A percentile compares a stretch with the other conserved stretches of the same genome.
These are phyloP conservation scores for Starmerella geochares DNA, from an alignment of 805 yeast species.

Conservation along the genomic window DNA sequence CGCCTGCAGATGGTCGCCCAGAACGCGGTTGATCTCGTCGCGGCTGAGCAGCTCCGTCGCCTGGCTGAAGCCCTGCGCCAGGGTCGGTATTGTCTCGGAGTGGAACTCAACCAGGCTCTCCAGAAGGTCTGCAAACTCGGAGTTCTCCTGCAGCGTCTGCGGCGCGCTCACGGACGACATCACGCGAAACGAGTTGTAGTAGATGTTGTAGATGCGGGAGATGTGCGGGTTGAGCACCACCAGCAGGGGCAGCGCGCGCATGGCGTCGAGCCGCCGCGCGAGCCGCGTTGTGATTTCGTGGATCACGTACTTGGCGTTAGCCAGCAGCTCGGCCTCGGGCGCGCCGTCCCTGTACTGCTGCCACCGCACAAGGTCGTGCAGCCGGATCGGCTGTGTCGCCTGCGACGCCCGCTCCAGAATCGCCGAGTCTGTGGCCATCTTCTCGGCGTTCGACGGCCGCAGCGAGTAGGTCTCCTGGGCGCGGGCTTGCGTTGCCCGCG, in stretches of 20 bases:
- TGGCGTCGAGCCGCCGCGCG: constrained; percentile 59
- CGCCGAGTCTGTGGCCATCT: constrained; percentile 20
- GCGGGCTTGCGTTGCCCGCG: not conserved
- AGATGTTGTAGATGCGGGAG: constrained; percentile 62
- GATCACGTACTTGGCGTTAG: constrained; percentile 28
- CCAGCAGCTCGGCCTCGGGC: constrained; percentile 26
- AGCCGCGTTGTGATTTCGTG: constrained; percentile 32
- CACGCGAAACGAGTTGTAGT: constrained; percentile 56
- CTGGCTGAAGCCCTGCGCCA: constrained; percentile 76
- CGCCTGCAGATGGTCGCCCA: constrained; percentile 69
- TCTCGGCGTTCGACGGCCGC: constrained; percentile 16
- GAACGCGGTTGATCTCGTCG: constrained; percentile 47
- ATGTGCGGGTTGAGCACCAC: constrained; percentile 80
- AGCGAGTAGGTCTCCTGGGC: constrained; percentile 2
- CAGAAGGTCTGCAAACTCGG: constrained; percentile 43
- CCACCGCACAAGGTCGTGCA: constrained; percentile 24
- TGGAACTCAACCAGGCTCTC: constrained; percentile 59
- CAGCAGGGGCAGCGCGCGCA: constrained; percentile 70
- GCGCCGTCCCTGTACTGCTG: constrained; percentile 9
- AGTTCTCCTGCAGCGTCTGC: constrained; percentile 45
- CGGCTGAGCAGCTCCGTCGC: constrained; percentile 37
- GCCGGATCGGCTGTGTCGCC: constrained; percentile 21
- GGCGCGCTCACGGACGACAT: constrained; percentile 39
- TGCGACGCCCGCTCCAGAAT: constrained; percentile 22
- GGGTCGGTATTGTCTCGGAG: constrained; percentile 68